These are phyloP conservation scores for Septoria linicola DNA, from an alignment of 2,329 filamentous ascomycete genomes.

Conservation along the genomic window DNA sequence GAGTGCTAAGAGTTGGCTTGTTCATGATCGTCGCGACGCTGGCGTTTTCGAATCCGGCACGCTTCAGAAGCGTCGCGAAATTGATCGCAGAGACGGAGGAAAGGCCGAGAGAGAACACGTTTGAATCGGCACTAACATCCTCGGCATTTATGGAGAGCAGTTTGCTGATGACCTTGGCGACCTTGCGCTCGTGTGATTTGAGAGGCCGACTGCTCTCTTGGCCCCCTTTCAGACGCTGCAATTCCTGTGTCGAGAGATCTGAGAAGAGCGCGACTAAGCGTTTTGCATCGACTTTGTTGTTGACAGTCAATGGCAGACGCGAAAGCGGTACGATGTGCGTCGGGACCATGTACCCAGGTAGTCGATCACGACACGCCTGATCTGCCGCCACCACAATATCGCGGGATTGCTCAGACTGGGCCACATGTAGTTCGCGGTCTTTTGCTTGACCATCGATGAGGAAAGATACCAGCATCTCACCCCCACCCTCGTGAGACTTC, in stretches of 20 bases:
- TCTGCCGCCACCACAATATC: constrained; percentile 34
- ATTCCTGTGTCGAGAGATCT: constrained; percentile 56
- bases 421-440: constrained; percentile 38
- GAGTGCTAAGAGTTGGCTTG: constrained; percentile 45
- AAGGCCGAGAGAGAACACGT: constrained; percentile 80
- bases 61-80: constrained; percentile 64
- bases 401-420: constrained; percentile 30
- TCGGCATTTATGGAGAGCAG: constrained; percentile 50
- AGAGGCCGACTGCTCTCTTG: constrained; percentile 29
- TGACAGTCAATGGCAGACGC: constrained; percentile 74
- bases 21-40: constrained; percentile 68
- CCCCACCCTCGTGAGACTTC: constrained; percentile 68
- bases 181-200: constrained; percentile 44
- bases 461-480: constrained; percentile 81
- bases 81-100: constrained; percentile 83
- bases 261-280: constrained; percentile 66
- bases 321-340: constrained; percentile 74
- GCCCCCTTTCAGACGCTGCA: constrained; percentile 55
- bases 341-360: constrained; percentile 88
- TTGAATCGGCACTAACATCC: constrained; percentile 57
- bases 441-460: constrained; percentile 42
- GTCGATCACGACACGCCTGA: constrained; percentile 62
- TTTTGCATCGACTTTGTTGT: constrained; percentile 84
- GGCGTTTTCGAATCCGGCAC: constrained; percentile 59
- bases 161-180: constrained; percentile 57